phyloP scores from a whole-genome alignment of 768 basidiomycete genomes.

The Cystobasidium onofrii region DNA sequence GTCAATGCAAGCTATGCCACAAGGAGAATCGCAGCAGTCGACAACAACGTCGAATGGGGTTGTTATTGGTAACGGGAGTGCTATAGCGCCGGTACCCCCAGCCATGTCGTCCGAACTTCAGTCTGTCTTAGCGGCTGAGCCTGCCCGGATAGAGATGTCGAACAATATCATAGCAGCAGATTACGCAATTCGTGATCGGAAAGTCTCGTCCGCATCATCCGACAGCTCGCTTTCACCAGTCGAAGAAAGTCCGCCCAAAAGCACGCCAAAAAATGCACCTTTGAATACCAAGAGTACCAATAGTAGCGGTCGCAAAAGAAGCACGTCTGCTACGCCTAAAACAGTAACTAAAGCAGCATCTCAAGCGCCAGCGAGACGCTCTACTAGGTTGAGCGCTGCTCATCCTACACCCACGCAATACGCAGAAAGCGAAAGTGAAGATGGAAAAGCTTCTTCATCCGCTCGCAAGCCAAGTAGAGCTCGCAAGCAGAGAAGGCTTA shows the following conservation, averaged over 20 bases:
- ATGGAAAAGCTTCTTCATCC: not conserved
- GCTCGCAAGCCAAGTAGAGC: not conserved
- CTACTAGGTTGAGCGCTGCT: not conserved
- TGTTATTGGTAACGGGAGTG: not conserved
- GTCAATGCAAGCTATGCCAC: not conserved
- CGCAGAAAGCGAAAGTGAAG: slow-evolving; percentile 13
- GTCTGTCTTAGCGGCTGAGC: not conserved
- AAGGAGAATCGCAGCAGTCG: not conserved
- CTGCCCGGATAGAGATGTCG: not conserved
- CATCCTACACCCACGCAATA: not conserved
- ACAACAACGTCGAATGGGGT: not conserved
- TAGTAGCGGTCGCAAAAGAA: not conserved
- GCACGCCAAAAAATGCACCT: not conserved
- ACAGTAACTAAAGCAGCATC: not conserved
- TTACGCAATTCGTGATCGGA: not conserved
- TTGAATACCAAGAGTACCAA: not conserved
- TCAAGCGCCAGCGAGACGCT: not conserved
- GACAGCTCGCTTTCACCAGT: not conserved
- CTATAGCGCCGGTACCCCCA: not conserved
- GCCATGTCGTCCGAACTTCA: not conserved
- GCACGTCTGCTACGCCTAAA: not conserved
- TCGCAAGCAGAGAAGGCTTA: slow-evolving; percentile 1
- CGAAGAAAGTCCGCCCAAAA: slow-evolving; percentile 1
- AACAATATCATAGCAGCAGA: not conserved
- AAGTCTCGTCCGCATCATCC: not conserved